Percentiles rank a stretch among this genome's conserved stretches.
phyloP scores from a whole-genome alignment of 441 rosid genomes.

The Adansonia gregorii region DNA sequence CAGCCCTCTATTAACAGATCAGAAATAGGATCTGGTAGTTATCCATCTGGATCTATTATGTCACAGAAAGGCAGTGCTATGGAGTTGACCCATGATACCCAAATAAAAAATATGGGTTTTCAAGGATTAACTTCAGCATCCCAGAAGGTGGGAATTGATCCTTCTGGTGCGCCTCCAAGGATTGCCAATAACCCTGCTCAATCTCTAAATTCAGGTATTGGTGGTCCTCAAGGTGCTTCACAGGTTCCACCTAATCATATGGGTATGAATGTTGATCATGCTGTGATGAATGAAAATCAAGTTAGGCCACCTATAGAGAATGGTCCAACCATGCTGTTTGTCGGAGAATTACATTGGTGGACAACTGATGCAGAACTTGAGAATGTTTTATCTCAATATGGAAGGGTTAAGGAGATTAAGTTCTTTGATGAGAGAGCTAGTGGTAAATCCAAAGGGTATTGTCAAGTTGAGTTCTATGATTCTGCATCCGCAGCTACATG shows the following conservation, averaged over 20 bases:
- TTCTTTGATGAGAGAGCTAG: conserved; percentile 93
- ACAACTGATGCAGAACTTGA: conserved; percentile 97
- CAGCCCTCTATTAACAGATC: conserved; percentile 47
- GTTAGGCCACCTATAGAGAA: conserved; percentile 62
- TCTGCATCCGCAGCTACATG: conserved; percentile 71
- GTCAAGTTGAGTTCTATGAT: conserved; percentile 90
- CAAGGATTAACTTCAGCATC: conserved; percentile 53
- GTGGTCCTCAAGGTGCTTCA: conserved; percentile 47
- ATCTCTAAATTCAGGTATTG: conserved; percentile 46
- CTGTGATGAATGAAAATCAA: conserved; percentile 63
- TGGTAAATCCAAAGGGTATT: conserved; percentile 93
- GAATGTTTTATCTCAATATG: conserved; percentile 72
- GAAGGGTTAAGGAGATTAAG: conserved; percentile 85
- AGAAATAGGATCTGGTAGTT: conserved; percentile 52
- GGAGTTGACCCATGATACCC: conserved; percentile 48
- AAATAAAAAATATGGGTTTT: conserved; percentile 46
- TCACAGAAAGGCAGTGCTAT: conserved; percentile 44
- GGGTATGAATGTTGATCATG: conserved; percentile 48
- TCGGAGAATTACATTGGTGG: conserved; percentile 99
- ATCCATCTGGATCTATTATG: conserved; percentile 49
- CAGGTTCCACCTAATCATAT: conserved; percentile 59
- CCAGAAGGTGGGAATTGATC: conserved; percentile 40
- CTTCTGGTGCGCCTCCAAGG: conserved; percentile 52
- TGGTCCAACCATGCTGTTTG: conserved; percentile 83
- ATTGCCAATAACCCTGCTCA: conserved; percentile 51